phyloP scores from a whole-genome alignment of 306 rosid species.

The Dryas octopetala region DNA sequence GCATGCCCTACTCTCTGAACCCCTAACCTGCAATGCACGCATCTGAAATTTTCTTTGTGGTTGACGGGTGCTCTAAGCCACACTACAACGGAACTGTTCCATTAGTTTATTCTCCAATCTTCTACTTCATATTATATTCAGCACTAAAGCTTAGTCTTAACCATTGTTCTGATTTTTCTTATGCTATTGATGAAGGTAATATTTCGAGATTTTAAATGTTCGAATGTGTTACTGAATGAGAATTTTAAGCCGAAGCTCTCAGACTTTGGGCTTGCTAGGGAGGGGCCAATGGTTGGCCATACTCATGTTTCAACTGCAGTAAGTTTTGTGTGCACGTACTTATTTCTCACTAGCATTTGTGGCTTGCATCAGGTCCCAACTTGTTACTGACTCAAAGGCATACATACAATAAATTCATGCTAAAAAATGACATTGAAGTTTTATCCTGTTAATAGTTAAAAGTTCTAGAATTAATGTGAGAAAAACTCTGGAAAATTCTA shows the following conservation, averaged over 20 bases:
- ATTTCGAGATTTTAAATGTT: conserved; percentile 70
- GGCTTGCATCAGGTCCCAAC: neutral
- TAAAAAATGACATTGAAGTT: neutral
- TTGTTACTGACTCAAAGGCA: neutral
- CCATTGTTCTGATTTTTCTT: neutral
- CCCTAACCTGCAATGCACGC: neutral
- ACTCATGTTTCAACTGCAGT: conserved; percentile 93
- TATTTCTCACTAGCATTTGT: conserved; percentile 10
- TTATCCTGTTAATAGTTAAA: neutral
- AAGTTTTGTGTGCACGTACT: conserved; percentile 34
- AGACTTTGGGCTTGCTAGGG: conserved; percentile 90
- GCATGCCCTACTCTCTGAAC: neutral
- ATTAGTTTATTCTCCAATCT: neutral
- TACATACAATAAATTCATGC: neutral
- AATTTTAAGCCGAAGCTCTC: conserved; percentile 74
- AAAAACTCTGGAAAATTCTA: no score
- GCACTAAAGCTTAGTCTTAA: neutral
- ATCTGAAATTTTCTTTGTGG: neutral
- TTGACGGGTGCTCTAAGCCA: neutral
- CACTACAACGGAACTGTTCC: neutral
- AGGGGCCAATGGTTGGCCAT: conserved; percentile 68
- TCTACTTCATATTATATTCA: neutral
- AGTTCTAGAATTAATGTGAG: no score
- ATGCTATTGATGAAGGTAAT: conserved; percentile 50
- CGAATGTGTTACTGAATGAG: conserved; percentile 75